Base-by-base conservation (phyloP, 331 rosid species). In the Telfairia occidentalis region DNA sequence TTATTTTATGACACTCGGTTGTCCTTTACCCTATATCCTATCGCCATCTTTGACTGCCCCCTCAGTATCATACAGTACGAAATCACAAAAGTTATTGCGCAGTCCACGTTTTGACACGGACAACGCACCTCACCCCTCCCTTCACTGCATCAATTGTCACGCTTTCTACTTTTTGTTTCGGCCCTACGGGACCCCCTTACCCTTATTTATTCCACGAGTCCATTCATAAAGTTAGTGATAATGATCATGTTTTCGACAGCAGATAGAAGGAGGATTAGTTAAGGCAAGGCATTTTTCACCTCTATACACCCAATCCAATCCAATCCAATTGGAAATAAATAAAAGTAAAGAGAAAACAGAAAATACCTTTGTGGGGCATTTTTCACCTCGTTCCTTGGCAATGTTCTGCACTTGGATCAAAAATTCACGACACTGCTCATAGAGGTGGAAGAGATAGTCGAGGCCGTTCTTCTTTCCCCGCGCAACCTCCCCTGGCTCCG, bases 391-490 rank as follows among this genome's bases (percentile, higher is more conserved):
- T 52, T 95, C 93, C 80, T 95, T 91, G 65, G 97, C 96, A 0
- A 90, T 87, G 76, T 85, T 85, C 81, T 95, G 98, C 57, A 95
- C 98, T 50, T 95, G 98, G 53, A 85, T 83, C 84, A 95, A 71
- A 82, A 95, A 95, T 60, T 86, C 90, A 32, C 92, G 98, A 78
- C 98, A 95, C 76, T 90, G 98, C 45, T 90, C 98, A 69, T 90
- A 95, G 54, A 95, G 90, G 13, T 95, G 96, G 82, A 95, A 95
- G 15, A 95, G 90, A 75, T 95, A 95, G 77, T 95, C 98, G 0
- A 95, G 90, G n/a, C 98, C 98, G 81, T 95, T 95, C 89, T 95
- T 95, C 74, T 95, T 95, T 71, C 98, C 98, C 76, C 98, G 96
- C 65, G 98, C 98, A 69, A 91, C 98, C 77, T 95, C 98, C 64